Conservation (phyloP, 768 basidiomycete species). For the Suillus placidus region DNA sequence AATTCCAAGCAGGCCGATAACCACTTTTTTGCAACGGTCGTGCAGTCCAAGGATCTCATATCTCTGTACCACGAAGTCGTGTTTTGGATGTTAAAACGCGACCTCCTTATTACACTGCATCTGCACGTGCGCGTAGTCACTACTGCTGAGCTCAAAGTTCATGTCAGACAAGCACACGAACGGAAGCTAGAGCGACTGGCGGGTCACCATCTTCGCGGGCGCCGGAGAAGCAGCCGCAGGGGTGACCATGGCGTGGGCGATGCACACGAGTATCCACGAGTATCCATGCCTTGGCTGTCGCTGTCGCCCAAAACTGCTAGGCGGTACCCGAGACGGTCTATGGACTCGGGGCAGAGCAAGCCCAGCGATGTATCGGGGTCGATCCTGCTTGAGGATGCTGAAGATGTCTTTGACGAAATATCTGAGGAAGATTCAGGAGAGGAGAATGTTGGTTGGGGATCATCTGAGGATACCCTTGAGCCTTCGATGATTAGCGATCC, state of each 20-base stretch:
- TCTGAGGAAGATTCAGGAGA: constrained; percentile 49
- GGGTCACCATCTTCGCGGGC: constrained; percentile 22
- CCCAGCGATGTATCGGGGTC: constrained; percentile 41
- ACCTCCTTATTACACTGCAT: constrained; percentile 83
- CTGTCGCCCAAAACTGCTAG: constrained; percentile 58
- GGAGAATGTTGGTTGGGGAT: constrained; percentile 51
- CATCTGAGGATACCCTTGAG: constrained; percentile 47
- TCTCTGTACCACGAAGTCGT: constrained; percentile 80
- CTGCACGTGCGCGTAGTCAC: constrained; percentile 85
- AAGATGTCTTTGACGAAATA: constrained; percentile 29
- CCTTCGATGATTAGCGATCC: constrained; percentile 83
- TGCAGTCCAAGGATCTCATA: constrained; percentile 66
- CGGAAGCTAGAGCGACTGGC: constrained; percentile 34
- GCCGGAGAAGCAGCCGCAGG: constrained; percentile 20
- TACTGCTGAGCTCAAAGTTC: constrained; percentile 70
- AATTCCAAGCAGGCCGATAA: constrained; percentile 63
- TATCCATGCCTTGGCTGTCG: constrained; percentile 49
- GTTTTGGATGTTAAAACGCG: constrained; percentile 88
- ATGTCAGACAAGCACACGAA: constrained; percentile 55
- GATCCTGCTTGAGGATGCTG: constrained; percentile 35
- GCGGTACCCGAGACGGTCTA: constrained; percentile 48
- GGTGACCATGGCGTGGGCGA: constrained; percentile 23
- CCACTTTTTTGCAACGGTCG: constrained; percentile 82
- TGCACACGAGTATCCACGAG: neutral
- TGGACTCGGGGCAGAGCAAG: constrained; percentile 46